Base-by-base conservation (phyloP, 2,329 filamentous ascomycete species). In the Cercospora janseana region DNA sequence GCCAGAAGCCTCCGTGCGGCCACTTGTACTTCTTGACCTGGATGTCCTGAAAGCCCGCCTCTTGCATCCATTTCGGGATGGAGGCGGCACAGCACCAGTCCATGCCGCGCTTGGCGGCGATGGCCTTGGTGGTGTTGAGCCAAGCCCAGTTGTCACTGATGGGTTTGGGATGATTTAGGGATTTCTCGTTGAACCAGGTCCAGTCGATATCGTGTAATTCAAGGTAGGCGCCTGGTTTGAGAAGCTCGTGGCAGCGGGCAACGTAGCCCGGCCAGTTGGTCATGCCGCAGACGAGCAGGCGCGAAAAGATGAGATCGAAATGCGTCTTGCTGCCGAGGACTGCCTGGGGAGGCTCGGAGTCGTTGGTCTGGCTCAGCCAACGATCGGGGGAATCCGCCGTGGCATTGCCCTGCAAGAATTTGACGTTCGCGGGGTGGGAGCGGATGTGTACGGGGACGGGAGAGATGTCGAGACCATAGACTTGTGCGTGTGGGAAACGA, bases 381-480 rank as follows among this genome's bases (percentile, higher is more conserved):
- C 28, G 13, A 2, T 40, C 18, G 8, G 31, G 32, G 0, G 31
- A 13, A 12, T 54, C 44, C 3, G 28, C 23, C 9, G 47, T 20
- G 38, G 55, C 31, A 28, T 59, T 53, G 21, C 56, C 56, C 32
- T 47, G 31, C 1, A 57, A 38, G 31, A 55, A 57, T 4, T 41
- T 31, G 13, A 58, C 46, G 31, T 53, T 52, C 1, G 29, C 6
- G 16, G 42, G 42, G 10, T 42, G 54, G 3, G 52, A 35, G 13
- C 54, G 45, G 28, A 50, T 45, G 15, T 70, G 57, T 4, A 21
- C 16, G 49, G 54, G 50, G 9, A 60, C 53, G 26, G 52, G 24
- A 29, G 47, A 52, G 7, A 70, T 59, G 53, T 73, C 70, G 13
- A 66, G 66, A 23, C 64, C 69, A 43, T 61, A 62, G 7, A 71